phyloP scores from a whole-genome alignment of 495 filamentous ascomycete genomes.

The Pseudotulostoma volvatum region DNA sequence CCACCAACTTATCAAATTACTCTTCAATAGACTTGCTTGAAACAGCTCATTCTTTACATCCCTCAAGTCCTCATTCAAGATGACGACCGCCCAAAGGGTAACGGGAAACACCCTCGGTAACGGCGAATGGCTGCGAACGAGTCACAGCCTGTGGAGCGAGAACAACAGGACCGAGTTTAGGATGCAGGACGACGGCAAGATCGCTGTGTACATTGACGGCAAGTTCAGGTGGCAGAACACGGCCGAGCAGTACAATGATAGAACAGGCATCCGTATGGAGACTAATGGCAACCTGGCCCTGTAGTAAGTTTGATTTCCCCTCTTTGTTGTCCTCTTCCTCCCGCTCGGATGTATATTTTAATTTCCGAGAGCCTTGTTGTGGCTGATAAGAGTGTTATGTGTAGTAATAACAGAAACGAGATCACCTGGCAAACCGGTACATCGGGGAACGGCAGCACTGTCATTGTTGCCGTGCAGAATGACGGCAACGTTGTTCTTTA shows the following conservation, averaged over 20 bases:
- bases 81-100: constrained; percentile 6
- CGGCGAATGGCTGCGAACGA: constrained; percentile 12
- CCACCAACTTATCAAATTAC: no score
- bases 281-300: constrained; percentile 13
- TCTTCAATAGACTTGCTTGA: no score
- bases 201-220: constrained; percentile 11
- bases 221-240: constrained; percentile 13
- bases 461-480: constrained; percentile 12
- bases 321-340: no score
- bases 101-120: constrained; percentile 16
- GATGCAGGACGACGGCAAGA: constrained; percentile 15
- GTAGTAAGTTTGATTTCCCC: constrained; percentile 13
- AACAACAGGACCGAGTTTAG: constrained; percentile 11
- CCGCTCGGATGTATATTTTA: not conserved
- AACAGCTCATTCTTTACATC: no score
- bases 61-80: constrained; percentile 2
- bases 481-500: constrained; percentile 14
- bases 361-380: not conserved
- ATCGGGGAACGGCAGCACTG: constrained; percentile 2
- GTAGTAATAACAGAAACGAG: constrained; percentile 8
- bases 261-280: constrained; percentile 13
- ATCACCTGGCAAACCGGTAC: constrained; percentile 11
- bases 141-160: constrained; percentile 12
- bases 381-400: constrained; percentile 3
- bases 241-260: constrained; percentile 7